A percentile compares a stretch with the other conserved stretches of the same genome.
Conservation (phyloP, 345 rosid genomes). For the Salix exigua region DNA sequence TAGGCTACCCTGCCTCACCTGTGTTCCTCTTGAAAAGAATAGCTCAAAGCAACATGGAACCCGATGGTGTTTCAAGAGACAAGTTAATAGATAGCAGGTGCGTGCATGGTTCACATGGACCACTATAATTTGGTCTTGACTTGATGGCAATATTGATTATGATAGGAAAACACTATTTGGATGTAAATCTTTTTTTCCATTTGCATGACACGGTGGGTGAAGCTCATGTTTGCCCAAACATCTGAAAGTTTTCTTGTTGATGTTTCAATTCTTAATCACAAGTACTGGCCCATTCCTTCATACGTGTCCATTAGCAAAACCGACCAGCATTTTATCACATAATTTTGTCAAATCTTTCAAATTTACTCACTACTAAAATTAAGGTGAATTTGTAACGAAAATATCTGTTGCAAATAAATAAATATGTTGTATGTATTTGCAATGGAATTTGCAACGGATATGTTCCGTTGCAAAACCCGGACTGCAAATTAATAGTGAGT, state of each 20-base stretch:
- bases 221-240: constrained; percentile 18
- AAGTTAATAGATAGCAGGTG: not conserved
- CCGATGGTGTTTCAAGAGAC: constrained; percentile 12
- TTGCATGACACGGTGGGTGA: constrained; percentile 9
- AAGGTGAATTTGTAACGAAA: no score
- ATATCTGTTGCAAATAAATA: no score
- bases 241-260: constrained; percentile 3
- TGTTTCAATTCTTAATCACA: constrained; percentile 7
- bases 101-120: not conserved
- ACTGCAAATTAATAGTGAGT: no score
- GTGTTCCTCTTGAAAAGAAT: not conserved
- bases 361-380: no score
- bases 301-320: not conserved
- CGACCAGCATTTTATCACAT: not conserved
- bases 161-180: constrained; percentile 4
- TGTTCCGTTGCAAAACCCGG: no score
- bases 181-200: not conserved
- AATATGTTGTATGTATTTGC: no score
- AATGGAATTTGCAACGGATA: no score
- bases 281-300: constrained; percentile 9
- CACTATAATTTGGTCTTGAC: constrained; percentile 6
- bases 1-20: not conserved
- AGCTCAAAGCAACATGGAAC: not conserved
- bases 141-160: constrained; percentile 5
- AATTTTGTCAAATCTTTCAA: not conserved